These are phyloP conservation scores for Coemansia sp. DNA, from an alignment of 192 early-diverging fungal species.

Conservation along the genomic window DNA sequence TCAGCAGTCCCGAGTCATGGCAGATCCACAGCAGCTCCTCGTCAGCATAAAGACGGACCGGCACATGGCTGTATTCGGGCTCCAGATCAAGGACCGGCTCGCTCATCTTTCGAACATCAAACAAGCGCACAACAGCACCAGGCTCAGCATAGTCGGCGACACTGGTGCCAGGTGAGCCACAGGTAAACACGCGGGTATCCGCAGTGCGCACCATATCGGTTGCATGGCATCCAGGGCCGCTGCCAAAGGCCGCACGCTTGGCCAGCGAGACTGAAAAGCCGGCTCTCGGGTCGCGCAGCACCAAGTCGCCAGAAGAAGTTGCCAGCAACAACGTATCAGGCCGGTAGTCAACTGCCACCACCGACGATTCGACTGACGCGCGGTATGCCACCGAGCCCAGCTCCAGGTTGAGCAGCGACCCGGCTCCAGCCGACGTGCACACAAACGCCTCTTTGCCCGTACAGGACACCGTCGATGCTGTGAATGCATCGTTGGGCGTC, in stretches of 20 bases:
- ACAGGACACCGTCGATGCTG: slow-evolving; percentile 12
- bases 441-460: slow-evolving; percentile 47
- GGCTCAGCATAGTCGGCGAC: background rate
- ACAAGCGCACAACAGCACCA: slow-evolving; percentile 17
- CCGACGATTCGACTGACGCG: slow-evolving; percentile 18
- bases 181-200: slow-evolving; percentile 14
- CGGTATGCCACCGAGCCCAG: slow-evolving; percentile 16
- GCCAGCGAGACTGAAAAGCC: background rate
- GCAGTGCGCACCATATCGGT: slow-evolving; percentile 15
- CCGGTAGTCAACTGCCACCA: slow-evolving; percentile 2
- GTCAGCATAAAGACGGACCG: slow-evolving; percentile 50
- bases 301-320: slow-evolving; percentile 26
- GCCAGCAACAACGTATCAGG: slow-evolving; percentile 14
- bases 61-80: slow-evolving; percentile 14
- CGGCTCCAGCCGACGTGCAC: slow-evolving; percentile 38
- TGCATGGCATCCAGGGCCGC: slow-evolving; percentile 20
- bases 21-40: slow-evolving; percentile 23
- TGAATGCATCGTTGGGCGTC: slow-evolving; percentile 56
- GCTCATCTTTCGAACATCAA: slow-evolving; percentile 34
- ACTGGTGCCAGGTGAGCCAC: background rate
- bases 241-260: background rate
- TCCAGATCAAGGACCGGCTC: slow-evolving; percentile 10
- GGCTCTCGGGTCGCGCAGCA: slow-evolving; percentile 30
- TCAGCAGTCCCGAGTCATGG: slow-evolving; percentile 28
- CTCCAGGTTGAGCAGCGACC: slow-evolving; percentile 32